Evolutionary conservation across 441 rosid genomes (phyloP), one percentile per base, ranked within the genome.

Genomic region (Populus hybrid): DNA sequence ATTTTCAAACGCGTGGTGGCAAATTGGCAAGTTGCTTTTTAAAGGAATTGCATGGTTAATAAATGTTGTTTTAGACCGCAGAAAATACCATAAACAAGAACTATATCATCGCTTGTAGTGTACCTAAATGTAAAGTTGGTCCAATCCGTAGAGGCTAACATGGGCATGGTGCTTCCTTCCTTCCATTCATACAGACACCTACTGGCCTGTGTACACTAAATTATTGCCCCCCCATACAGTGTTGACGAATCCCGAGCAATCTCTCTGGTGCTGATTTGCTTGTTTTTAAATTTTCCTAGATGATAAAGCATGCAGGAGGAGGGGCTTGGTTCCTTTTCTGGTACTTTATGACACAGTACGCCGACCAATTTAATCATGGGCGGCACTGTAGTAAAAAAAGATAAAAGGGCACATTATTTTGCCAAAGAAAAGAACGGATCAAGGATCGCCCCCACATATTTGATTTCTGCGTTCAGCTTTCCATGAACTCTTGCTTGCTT

Each of bases 1-100:
- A 83, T 80, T 72, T 67, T 73, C 73, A 5, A 73, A 71, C 70
- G 34, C 71, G 21, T 78, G 73, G 61, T 54, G 78, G 16, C 20
- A 11, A 5, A 4, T 11, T 5, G 12, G 82, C 85, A 82, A 83
- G 65, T 86, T 82, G 86, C 76, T 63, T 35, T 73, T 74, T 8
- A 59, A 81, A 77, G 73, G 71, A 79, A 69, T 81, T 40, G 67
- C 80, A 78, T 82, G 73, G 64, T 6, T 6, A 8, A 38, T 50
- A 6, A 50, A 16, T 20, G 61, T 18, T 46, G 54, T 46, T 46
- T 46, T 46, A 46, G n/a, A 54, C 61, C 8, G 21, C 0, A 40
- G 24, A 26, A 38, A 34, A 36, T 36, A 20, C 16, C 21, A 42
- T 24, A 71, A 71, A 42, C 18, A 70, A 36, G 14, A 16, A 23